These are phyloP conservation scores for Globisporangium emineosum DNA, from an alignment of 352 stramenopile genomes.

Conservation along the genomic window DNA sequence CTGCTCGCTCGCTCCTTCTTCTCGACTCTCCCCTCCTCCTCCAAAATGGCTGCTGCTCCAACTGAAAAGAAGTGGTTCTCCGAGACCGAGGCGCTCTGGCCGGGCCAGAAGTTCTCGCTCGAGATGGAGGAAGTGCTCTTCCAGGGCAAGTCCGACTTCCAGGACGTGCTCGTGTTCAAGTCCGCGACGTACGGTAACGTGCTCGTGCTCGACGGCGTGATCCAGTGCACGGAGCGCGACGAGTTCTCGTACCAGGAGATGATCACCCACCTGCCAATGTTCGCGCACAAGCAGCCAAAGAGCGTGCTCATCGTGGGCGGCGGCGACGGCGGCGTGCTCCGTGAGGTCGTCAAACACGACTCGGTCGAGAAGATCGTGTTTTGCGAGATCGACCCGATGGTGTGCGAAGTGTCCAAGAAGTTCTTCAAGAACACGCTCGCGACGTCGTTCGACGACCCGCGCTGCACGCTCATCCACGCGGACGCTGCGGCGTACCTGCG, in stretches of 20 bases:
- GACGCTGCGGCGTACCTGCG: constrained; percentile 90
- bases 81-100: constrained; percentile 95
- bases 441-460: constrained; percentile 94
- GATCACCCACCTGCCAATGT: constrained; percentile 98
- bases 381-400: constrained; percentile 98
- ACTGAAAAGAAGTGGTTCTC: constrained; percentile 91
- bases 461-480: constrained; percentile 92
- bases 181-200: constrained; percentile 97
- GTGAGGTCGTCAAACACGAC: constrained; percentile 94
- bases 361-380: constrained; percentile 96
- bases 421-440: constrained; percentile 90
- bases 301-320: constrained; percentile 97
- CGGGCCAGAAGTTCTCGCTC: constrained; percentile 90
- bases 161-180: constrained; percentile 99
- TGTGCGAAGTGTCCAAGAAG: constrained; percentile 95
- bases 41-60: constrained; percentile 31
- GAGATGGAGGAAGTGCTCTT: constrained; percentile 94
- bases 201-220: constrained; percentile 98
- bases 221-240: constrained; percentile 98
- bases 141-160: constrained; percentile 95
- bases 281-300: constrained; percentile 94
- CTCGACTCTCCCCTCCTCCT: not conserved
- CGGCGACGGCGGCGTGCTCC: constrained; percentile 96
- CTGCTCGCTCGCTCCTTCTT: not conserved
- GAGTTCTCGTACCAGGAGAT: constrained; percentile 99